Base-by-base conservation (phyloP, 1,284 basidiomycete species). In the Pseudozyma thailandica region DNA sequence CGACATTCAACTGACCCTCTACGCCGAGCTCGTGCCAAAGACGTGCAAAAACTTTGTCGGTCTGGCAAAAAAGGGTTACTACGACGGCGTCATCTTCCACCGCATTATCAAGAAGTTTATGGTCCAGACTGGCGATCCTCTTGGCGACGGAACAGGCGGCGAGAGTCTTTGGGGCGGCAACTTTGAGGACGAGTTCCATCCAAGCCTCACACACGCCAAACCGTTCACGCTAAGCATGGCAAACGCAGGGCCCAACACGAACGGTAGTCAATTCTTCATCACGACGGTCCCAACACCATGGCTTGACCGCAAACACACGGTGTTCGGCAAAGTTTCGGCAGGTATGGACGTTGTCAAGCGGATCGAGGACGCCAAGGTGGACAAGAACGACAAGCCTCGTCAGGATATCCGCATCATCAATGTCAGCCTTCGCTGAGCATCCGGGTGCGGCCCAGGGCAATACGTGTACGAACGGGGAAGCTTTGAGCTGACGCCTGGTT, bases 221-320 rank as follows among this genome's bases (percentile, higher is more conserved):
- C 94, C 95, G 0, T 98, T 97, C 82, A 96, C 92, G n/a, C 87
- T 98, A 47, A 94, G 92, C 79, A 98, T 98, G 94, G 96, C 96
- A n/a, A 99, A 99, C 69, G 92, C 93, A 2, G 95, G 96, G 1
- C 90, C 93, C 1, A 87, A 87, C 52, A 98, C 96, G 37, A 99
- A 98, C 82, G 96, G 91, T 2, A 92, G 91, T 4, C 95, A 99
- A 83, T 98, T 98, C 86, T 98, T 98, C 85, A 94, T 98, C 82
- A 99, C 96, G 2, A 97, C 94, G 2, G 94, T 91, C 2, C 91
- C 94, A 12, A 93, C 92, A 6, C 93, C 94, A 7, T 97, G 94
- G 93, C 86, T 98, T 51, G 86, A 88, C 65, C 83, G 85, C 60
- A 87, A 87, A 79, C 87, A 88, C 71, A 87, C 86, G 5, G 84